Base-by-base conservation (phyloP, 306 rosid species). In the Pterocarpus macrocarpus region DNA sequence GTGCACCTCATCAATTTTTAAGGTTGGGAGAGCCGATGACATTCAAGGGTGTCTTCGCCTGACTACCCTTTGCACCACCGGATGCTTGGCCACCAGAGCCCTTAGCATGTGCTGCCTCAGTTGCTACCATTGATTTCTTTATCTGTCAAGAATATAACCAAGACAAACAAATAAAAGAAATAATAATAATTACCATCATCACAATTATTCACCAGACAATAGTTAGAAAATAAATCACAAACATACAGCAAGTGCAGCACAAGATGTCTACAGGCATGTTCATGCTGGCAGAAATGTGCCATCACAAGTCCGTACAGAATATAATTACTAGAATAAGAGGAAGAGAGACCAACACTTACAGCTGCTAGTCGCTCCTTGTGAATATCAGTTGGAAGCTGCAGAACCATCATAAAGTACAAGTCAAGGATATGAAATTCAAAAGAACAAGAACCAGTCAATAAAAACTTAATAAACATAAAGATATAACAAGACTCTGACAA, bases 341-440 rank as follows among this genome's bases (percentile, higher is more conserved):
- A 66, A 71, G 71, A 59, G 67, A 81, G 43, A 49, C 63, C 8
- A 84, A 75, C 81, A 83, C 98, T 87, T 91, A 95, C 99, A 69
- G 89, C 97, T 39, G 88, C 89, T 64, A 93, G 86, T 75, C 99
- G 94, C 72, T 92, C 99, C 90, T 88, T 95, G 92, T 95, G 98
- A 84, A 90, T 87, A 80, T 93, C 98, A 84, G 87, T 89, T 36
- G 85, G 50, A 76, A 58, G 45, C 98, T 95, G 88, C 87, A 87
- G 86, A 79, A 77, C 39, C 87, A 82, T 78, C 74, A 85, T 45
- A 47, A 73, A 69, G 75, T 49, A 66, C 69, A 80, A 41, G 45
- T 16, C 64, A 76, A 80, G 56, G 71, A 41, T 66, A 80, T 72
- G 68, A 80, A 65, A 66, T 28, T 53, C 32, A 65, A 67, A 41